Conservation (phyloP, 805 yeast genomes). For the Metschnikowia cerradonensis region DNA sequence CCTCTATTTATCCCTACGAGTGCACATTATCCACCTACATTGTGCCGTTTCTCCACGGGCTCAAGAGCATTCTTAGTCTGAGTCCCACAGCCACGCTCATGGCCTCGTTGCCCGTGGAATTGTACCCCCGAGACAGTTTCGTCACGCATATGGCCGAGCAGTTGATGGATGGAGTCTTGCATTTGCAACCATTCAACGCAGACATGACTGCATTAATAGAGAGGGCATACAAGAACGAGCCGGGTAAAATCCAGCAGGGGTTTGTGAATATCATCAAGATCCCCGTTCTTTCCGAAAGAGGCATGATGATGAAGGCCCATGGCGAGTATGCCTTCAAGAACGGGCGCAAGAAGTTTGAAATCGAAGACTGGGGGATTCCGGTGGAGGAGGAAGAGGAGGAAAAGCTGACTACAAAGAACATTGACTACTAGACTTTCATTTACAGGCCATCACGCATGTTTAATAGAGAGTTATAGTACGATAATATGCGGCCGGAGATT, state of each 20-base stretch:
- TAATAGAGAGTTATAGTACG: too few relatives aligned
- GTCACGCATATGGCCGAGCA: slow-evolving; percentile 51
- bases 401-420: slow-evolving; percentile 29
- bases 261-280: slow-evolving; percentile 70
- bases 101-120: slow-evolving; percentile 57
- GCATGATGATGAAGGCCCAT: slow-evolving; percentile 69
- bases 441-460: background rate
- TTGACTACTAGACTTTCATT: slow-evolving; percentile 27
- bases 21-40: slow-evolving; percentile 44
- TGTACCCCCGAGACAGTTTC: slow-evolving; percentile 53
- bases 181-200: slow-evolving; percentile 78
- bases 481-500: too few relatives aligned
- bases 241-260: slow-evolving; percentile 80
- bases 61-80: slow-evolving; percentile 51
- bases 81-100: slow-evolving; percentile 48
- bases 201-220: slow-evolving; percentile 64
- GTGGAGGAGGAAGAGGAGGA: slow-evolving; percentile 69
- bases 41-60: slow-evolving; percentile 56
- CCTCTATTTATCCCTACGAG: slow-evolving; percentile 61
- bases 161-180: slow-evolving; percentile 63
- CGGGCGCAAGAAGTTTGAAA: slow-evolving; percentile 77
- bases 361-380: slow-evolving; percentile 96
- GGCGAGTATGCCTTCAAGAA: slow-evolving; percentile 85
- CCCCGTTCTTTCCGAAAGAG: slow-evolving; percentile 69
- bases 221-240: slow-evolving; percentile 64